These are phyloP conservation scores for Fusarium armeniacum DNA, from an alignment of 2,329 filamentous ascomycete genomes.

Conservation along the genomic window DNA sequence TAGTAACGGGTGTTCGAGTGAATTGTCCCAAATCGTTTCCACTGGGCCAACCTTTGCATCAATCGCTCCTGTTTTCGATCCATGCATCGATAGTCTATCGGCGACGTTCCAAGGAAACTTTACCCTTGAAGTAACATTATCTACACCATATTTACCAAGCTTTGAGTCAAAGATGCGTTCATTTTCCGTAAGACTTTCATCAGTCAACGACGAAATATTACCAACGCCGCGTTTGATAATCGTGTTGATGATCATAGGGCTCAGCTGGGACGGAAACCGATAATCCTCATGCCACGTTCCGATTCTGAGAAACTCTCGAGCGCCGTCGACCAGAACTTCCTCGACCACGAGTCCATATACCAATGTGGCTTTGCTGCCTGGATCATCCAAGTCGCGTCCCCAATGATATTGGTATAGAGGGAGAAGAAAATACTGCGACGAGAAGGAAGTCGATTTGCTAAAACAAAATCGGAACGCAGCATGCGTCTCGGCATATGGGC, in stretches of 20 bases:
- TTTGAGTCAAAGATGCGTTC: not conserved
- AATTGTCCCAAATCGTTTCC: not conserved
- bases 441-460: rapidly evolving
- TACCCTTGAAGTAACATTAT: not conserved
- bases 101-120: not conserved
- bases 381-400: not conserved
- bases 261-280: not conserved
- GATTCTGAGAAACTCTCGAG: not conserved
- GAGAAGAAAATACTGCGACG: rapidly evolving
- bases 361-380: not conserved
- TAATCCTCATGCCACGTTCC: rapidly evolving
- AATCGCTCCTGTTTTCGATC: rapidly evolving
- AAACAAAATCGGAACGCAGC: rapidly evolving
- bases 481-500: rapidly evolving
- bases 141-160: rapidly evolving
- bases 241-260: not conserved
- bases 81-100: rapidly evolving
- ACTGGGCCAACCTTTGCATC: rapidly evolving
- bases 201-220: rapidly evolving
- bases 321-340: rapidly evolving
- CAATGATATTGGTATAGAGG: not conserved
- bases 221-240: not conserved
- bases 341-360: not conserved
- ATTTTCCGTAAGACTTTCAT: rapidly evolving
- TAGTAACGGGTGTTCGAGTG: not conserved